Base-by-base conservation (phyloP, 2,329 filamentous ascomycete genomes). In the Calonectria crousiana region DNA sequence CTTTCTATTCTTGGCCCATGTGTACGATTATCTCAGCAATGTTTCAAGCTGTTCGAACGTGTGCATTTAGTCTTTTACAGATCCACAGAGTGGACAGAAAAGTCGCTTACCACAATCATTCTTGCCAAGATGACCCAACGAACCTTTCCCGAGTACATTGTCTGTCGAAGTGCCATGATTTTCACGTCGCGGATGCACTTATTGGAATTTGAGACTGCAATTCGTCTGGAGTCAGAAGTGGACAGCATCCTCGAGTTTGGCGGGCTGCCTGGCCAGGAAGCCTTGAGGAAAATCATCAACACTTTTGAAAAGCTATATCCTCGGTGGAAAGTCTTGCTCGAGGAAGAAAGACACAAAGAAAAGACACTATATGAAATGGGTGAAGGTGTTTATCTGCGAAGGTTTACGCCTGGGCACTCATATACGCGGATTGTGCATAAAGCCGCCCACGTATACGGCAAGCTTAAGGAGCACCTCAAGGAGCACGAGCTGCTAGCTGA, bases 1-100 rank as follows among this genome's bases (percentile, higher is more conserved):
- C 85, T 96, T 78, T 89, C 89, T 36, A 92, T 93, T 72, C 94
- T 94, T 0, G 97, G 97, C 0, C 92, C 95, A 18, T 98, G 96
- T 77, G 93, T 98, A 74, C 90, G 96, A 47, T 90, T 99, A 16
- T 95, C 95, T 0, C 85, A 93, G 0, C 85, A 90, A 0, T 90
- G 93, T 0, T 90, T 95, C 75, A 95, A 93, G 80, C 89, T 99
- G 0, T 99, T 99, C 80, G 95, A 98, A 83, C 92, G 97, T 32
- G 95, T 98, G 0, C 97, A 98, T 85, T 87, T 99, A 3, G 95
- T 99, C 34, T 99, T 98, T 83, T 98, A 98, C 84, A 91, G 96
- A 73, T 98, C 96, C 13, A 97, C 95, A 0, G 95, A 98, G 83
- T 99, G 97, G 97, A 98, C 96, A 0, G 96, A 98, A 80, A 98